Conservation (phyloP, 83 land plant species). For the Picea abies region DNA sequence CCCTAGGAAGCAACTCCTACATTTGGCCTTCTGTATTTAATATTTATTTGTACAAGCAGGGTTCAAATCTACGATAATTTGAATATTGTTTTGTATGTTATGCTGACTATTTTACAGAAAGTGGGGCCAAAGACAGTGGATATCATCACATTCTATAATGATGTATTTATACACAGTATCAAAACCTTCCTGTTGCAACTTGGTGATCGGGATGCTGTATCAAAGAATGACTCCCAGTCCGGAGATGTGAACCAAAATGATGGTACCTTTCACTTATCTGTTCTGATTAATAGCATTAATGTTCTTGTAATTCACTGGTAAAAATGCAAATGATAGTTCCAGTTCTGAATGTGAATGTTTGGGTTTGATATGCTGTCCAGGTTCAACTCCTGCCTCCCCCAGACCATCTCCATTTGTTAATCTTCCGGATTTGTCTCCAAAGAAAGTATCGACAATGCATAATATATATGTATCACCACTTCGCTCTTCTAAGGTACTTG, state of each 20-base stretch:
- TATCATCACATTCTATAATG: conserved; percentile 91
- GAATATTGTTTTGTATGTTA: neutral
- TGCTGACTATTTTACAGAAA: conserved; percentile 41
- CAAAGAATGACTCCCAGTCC: conserved; percentile 23
- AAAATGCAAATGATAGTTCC: neutral
- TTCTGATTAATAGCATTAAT: neutral
- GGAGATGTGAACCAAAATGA: conserved; percentile 42
- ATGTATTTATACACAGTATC: conserved; percentile 73
- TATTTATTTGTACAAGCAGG: neutral
- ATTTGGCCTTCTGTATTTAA: neutral
- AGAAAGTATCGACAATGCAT: conserved; percentile 85
- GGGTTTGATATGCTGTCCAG: conserved; percentile 26
- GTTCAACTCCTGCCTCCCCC: conserved; percentile 70
- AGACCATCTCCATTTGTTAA: conserved; percentile 65
- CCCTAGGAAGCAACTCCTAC: too few species aligned
- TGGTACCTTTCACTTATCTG: conserved; percentile 31
- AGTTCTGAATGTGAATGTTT: neutral
- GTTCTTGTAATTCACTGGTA: neutral
- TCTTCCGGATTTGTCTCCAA: conserved; percentile 96
- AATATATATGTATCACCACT: conserved; percentile 96
- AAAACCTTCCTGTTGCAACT: conserved; percentile 75
- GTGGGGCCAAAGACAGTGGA: conserved; percentile 79
- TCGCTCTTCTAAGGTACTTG: conserved; percentile 77
- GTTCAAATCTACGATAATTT: neutral
- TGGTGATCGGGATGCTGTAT: conserved; percentile 40